Conservation (phyloP, 2,329 filamentous ascomycete genomes). For the Boeremia lycopersici region DNA sequence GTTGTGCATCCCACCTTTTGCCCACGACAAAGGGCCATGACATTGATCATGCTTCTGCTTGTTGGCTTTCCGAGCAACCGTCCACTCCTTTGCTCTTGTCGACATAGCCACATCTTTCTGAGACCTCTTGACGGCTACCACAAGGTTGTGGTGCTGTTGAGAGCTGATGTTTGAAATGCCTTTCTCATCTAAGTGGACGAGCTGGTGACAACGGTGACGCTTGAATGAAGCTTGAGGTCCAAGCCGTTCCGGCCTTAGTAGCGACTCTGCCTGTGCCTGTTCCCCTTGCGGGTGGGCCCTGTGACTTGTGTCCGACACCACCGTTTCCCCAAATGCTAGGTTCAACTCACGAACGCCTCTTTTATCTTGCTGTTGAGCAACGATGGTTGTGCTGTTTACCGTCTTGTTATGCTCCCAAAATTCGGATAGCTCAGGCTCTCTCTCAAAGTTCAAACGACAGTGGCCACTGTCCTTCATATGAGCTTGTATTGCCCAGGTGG, state of each 20-base stretch:
- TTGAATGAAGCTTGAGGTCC: background rate
- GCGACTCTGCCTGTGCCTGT: background rate
- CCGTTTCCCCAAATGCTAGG: background rate
- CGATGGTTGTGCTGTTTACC: background rate
- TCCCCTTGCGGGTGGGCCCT: no score
- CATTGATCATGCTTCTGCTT: conserved; percentile 24
- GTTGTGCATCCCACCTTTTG: conserved; percentile 9
- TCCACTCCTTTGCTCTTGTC: conserved; percentile 21
- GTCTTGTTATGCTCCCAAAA: conserved; percentile 30
- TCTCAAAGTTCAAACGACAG: conserved; percentile 40
- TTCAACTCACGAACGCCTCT: background rate
- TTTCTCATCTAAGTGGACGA: conserved; percentile 18
- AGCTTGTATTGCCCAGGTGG: conserved; percentile 33
- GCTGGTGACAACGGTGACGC: background rate
- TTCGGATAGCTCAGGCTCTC: conserved; percentile 40
- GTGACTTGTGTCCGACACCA: background rate
- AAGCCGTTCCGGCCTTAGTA: background rate
- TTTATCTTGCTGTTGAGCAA: no score
- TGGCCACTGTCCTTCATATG: conserved; percentile 47
- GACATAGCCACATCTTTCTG: conserved; percentile 26
- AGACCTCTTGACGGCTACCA: conserved; percentile 27
- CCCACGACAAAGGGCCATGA: conserved; percentile 10
- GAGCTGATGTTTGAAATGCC: conserved; percentile 18
- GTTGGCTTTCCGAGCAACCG: conserved; percentile 21
- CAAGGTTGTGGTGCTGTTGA: conserved; percentile 26